Base-by-base conservation (phyloP, 2,329 filamentous ascomycete species). In the Cadophora gregata region DNA sequence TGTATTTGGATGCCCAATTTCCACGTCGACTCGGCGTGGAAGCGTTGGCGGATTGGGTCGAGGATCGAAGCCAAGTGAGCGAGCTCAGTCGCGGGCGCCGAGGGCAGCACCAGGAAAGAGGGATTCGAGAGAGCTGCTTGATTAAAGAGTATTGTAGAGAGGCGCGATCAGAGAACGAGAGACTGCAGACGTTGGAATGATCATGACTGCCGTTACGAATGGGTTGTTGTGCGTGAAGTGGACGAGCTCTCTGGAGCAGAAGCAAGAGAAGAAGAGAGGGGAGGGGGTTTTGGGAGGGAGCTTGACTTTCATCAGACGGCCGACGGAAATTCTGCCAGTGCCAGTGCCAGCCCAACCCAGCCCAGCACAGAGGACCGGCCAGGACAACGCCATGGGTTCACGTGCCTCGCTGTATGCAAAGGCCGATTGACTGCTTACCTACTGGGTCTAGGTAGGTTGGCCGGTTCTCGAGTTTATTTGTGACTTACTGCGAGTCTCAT, bases 141-240 rank as follows among this genome's bases (percentile, higher is more conserved):
- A 45, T 33, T 38, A 58, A 21, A 64, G 55, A 36, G n/a, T 51
- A 53, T 38, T 48, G 45, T 29, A 16, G 60, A 42, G 59, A 62
- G 36, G 60, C 55, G 69, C 69, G 68, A 72, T 67, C 66, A 53
- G 48, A 53, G 42, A 66, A 65, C 61, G 61, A 68, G 59, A 65
- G 63, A 53, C 33, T 55, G 31, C 60, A 19, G 47, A 64, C 66
- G 31, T 67, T 62, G 63, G 67, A 50, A 62, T 63, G 64, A 67
- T 70, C 72, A 74, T 74, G 71, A 65, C 66, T 62, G 69, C 66
- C 64, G 62, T 6, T 36, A n/a, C 24, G 19, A 24, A 58, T 24
- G 31, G 16, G 24, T 58, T 12, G 55, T 36, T 21, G 21, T 38
- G 33, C 36, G 33, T 38, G 55, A 56, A 24, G 55, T 19, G 55